Evolutionary conservation across 2,329 filamentous ascomycete genomes (phyloP), one percentile per base, ranked within the genome.

Genomic region (Aspergillus transmontanensis): DNA sequence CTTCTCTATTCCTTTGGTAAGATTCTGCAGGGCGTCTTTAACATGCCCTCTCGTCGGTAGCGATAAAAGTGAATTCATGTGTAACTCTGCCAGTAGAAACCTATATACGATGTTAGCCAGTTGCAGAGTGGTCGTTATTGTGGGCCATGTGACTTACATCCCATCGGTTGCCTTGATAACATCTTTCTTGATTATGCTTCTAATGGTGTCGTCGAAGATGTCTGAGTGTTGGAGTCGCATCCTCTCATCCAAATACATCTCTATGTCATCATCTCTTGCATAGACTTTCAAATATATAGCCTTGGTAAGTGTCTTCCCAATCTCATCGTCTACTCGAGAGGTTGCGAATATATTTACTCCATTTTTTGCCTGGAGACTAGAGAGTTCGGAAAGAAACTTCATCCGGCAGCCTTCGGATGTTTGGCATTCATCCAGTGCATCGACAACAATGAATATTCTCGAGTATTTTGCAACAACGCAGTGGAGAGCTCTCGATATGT

Each of bases 241-340:
- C 28, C 16, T 23, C 23, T 51, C 21, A n/a, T 51, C 26, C 4
- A 51, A 16, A 30, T 51, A 51, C 26, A 19, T 51, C 7, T 51
- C 21, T 23, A 54, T 16, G 9, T 54, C 50, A 11, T 54, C 1
- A 36, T 34, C 30, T 10, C 10, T 54, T 16, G 50, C 50, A 9
- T 28, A 23, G 23, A 23, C 23, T 23, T 23, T 23, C 2, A 23
- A 23, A 23, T 23, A 23, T 23, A 23, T 9, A 7, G 30, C 19
- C 2, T 34, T 48, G 30, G 28, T 0, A 5, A 59, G 55, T 32
- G 6, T n/a, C 46, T 54, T 46, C 36, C 54, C 36, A 32, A 75
- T 75, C 2, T 71, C 64, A 14, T 21, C 69, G 66, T 45, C 71
- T 67, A 58, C 58, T 48, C 75, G 65, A n/a, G 75, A 76, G 28